Conservation (phyloP, 1,284 basidiomycete species). For the Boletellus deceptivus region DNA sequence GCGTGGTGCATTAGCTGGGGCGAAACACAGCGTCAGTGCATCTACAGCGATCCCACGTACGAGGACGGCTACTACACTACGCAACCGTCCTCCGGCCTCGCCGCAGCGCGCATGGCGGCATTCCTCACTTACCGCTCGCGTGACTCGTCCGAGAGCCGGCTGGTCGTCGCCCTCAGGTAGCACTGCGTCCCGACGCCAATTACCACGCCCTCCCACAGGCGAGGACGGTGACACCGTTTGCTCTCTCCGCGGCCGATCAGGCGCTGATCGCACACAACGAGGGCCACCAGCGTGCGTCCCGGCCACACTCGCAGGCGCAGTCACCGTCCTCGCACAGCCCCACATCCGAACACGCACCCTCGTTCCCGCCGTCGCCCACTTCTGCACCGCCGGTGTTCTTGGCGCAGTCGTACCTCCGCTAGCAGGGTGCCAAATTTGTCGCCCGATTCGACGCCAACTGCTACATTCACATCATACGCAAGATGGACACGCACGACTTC, state of each 20-base stretch:
- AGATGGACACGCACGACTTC: slow-evolving; percentile 94
- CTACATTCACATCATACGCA: slow-evolving; percentile 96
- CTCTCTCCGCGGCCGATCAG: slow-evolving; percentile 41
- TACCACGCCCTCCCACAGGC: too few relatives aligned
- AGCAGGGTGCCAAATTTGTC: slow-evolving; percentile 96
- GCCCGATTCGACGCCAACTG: slow-evolving; percentile 94
- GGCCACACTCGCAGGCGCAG: slow-evolving; percentile 13
- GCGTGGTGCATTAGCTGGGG: slow-evolving; percentile 99
- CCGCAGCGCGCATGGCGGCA: slow-evolving; percentile 95
- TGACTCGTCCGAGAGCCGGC: slow-evolving; percentile 91
- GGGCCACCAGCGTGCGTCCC: slow-evolving; percentile 57
- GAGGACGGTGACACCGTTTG: slow-evolving; percentile 37
- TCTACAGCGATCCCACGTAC: slow-evolving; percentile 93
- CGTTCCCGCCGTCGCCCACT: not conserved
- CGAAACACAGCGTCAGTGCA: slow-evolving; percentile 94
- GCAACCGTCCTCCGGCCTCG: slow-evolving; percentile 83
- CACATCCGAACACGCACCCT: slow-evolving; percentile 8
- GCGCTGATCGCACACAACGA: slow-evolving; percentile 81
- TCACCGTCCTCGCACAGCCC: slow-evolving; percentile 23
- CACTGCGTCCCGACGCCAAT: slow-evolving; percentile 27
- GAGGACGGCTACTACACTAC: slow-evolving; percentile 80
- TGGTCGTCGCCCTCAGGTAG: slow-evolving; percentile 78
- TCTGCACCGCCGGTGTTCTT: slow-evolving; percentile 62
- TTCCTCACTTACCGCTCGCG: slow-evolving; percentile 90
- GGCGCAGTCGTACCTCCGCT: slow-evolving; percentile 94